Base-by-base conservation (phyloP, 306 rosid genomes). In the Ziziphus jujuba region DNA sequence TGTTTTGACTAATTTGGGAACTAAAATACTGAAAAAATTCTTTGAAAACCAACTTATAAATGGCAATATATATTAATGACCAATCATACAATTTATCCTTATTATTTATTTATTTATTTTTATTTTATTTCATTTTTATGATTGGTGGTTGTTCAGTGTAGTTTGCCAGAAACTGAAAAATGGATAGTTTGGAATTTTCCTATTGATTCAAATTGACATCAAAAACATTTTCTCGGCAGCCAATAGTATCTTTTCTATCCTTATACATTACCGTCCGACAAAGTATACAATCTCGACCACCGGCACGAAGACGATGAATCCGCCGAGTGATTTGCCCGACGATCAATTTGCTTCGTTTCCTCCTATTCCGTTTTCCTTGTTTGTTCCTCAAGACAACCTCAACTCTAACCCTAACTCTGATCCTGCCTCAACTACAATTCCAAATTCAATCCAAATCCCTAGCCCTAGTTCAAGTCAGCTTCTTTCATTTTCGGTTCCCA, bases 401-500 rank as follows among this genome's bases (percentile, higher is more conserved):
- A 62, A 62, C 74, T 81, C 88, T 58, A 79, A 75, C 75, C 77
- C 66, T 38, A 64, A 59, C 66, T 59, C 63, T 1, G 43, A 58
- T 24, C 51, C 71, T 3, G 69, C 56, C 45, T 38, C 63, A 23
- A 49, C 40, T 19, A 33, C 77, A 59, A 43, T 43, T 33, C 56
- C 62, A 9, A 66, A 28, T 38, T 72, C 71, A 15, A 61, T 28
- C 47, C 70, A 78, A 61, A 66, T 77, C 75, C 80, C 80, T 12
- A 77, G 63, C 49, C 61, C 81, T 60, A 67, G 40, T 63, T 60
- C 80, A 9, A 64, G 24, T 58, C 78, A 82, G 19, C 67, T 86
- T 52, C 82, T 92, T 19, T 82, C 93, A 1, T 83, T 92, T 74
- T 52, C 93, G 31, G 59, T 92, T 62, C 98, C 98, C 23, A 92